Base-by-base conservation (phyloP, 2,329 filamentous ascomycete species). In the Ophiobolus disseminans region DNA sequence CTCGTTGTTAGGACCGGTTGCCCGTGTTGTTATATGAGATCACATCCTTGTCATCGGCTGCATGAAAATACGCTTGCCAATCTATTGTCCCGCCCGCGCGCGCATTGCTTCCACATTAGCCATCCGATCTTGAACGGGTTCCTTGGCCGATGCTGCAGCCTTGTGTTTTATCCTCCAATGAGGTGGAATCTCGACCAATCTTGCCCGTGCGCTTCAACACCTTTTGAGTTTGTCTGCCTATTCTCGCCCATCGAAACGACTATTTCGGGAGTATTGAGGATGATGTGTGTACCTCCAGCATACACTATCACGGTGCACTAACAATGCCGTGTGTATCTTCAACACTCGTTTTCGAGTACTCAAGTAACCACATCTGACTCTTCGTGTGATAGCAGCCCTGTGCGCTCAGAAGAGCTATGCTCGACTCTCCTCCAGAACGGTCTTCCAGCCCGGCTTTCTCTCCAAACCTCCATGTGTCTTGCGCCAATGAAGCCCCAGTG, bases 401-500 rank as follows among this genome's bases (percentile, higher is more conserved):
- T 53, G 2, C 60, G 58, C 52, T 72, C 69, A 23, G 48, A 50
- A 13, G 42, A 37, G 7, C 43, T 49, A 40, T 65, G 61, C 9
- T 51, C 45, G 4, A 47, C 46, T 8, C 52, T 58, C 32, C 65
- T 62, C 63, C 65, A 69, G 19, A 69, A 66, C 3, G 57, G 52
- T 1, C 48, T 50, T 13, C 62, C 58, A 10, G 38, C 40, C 10
- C 48, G 28, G 4, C 46, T 48, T 14, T 57, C 63, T 21, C 57
- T 59, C 68, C 63, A 63, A 5, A 56, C 58, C 20, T 67, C 59
- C 2, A 70, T 22, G 16, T 52, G 51, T 17, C 55, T 55, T 16
- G 63, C 68, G 39, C 31, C 52, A 25, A 50, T 56, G 30, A 91
- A 89, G 0, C 85, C 83, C 74, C 82, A 87, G 72, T 93, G 85